Evolutionary conservation across 495 filamentous ascomycete species (phyloP).

Genomic region (Usnea hakonensis): DNA sequence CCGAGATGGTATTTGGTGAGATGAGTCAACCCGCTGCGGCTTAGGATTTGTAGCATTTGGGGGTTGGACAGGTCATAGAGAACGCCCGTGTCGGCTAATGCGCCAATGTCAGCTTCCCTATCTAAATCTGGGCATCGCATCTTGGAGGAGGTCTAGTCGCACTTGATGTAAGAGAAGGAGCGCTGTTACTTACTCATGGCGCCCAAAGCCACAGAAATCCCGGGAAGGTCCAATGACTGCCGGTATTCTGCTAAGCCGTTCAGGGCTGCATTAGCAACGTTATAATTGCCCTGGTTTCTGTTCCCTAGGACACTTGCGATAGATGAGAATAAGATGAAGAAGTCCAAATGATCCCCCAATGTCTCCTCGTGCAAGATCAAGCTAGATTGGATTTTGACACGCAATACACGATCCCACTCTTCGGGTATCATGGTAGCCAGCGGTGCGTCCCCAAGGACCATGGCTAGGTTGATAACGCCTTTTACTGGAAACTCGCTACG

Average conservation of each 20-base stretch:
- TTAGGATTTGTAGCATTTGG: constrained; percentile 8
- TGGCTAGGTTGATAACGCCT: constrained; percentile 39
- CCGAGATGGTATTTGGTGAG: constrained; percentile 11
- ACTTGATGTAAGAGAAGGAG: not conserved
- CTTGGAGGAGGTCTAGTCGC: not conserved
- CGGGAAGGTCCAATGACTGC: constrained; percentile 18
- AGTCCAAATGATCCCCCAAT: constrained; percentile 21
- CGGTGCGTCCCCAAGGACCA: constrained; percentile 30
- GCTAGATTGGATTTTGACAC: constrained; percentile 18
- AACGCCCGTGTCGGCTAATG: constrained; percentile 17
- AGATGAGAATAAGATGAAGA: constrained; percentile 32
- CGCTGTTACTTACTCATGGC: constrained; percentile 18
- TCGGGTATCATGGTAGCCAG: constrained; percentile 26
- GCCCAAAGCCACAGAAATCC: constrained; percentile 21
- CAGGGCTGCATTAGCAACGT: constrained; percentile 25
- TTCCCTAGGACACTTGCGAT: constrained; percentile 24
- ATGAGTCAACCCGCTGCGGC: constrained; percentile 18
- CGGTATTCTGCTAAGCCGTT: constrained; percentile 27
- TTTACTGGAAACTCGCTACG: constrained; percentile 27
- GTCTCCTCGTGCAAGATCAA: constrained; percentile 18
- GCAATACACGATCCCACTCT: constrained; percentile 27
- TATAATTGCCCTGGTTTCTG: constrained; percentile 26
- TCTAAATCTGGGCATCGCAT: too few relatives aligned
- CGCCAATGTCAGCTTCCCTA: constrained; percentile 8
- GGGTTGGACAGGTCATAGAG: constrained; percentile 8